These are phyloP conservation scores for Pyricularia pennisetigena DNA, from an alignment of 2,329 filamentous ascomycete species.

Conservation along the genomic window DNA sequence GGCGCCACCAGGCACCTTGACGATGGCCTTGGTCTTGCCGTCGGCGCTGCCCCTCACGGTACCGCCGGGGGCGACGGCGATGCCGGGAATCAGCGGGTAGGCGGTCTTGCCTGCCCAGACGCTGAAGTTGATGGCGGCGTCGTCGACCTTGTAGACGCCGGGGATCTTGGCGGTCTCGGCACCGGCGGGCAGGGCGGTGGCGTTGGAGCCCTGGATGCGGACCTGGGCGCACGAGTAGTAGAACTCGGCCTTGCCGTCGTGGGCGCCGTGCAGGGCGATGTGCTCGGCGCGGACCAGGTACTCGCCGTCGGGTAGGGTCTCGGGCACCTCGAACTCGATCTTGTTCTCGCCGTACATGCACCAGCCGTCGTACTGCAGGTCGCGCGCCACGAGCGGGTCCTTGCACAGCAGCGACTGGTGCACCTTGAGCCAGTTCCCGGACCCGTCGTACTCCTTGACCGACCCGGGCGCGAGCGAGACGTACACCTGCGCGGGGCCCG, in stretches of 20 bases:
- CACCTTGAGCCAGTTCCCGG: conserved; percentile 19
- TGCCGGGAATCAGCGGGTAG: not conserved
- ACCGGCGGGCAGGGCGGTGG: not conserved
- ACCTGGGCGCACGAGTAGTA: conserved; percentile 7
- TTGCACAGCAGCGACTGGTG: conserved; percentile 1
- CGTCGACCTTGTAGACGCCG: not conserved
- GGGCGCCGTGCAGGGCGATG: conserved; percentile 7
- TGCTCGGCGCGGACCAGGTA: conserved; percentile 8
- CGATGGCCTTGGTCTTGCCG: not conserved
- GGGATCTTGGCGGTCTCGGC: not conserved
- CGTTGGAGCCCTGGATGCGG: not conserved
- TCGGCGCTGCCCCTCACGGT: not conserved
- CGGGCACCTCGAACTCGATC: conserved; percentile 5
- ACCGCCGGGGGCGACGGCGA: not conserved
- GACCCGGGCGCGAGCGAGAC: conserved; percentile 13
- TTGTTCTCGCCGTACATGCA: not conserved
- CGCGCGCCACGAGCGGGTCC: not conserved
- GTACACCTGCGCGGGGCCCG: conserved; percentile 26
- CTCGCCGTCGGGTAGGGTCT: not conserved
- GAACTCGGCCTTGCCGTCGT: conserved; percentile 7
- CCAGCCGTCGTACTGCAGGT: conserved; percentile 2
- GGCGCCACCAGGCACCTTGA: not conserved
- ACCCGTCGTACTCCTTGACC: conserved; percentile 8
- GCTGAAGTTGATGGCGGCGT: not conserved
- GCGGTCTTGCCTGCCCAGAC: not conserved